Evolutionary conservation across 805 yeast species (phyloP), one percentile per base, ranked within the genome.

Genomic region (Candida fluviatilis): DNA sequence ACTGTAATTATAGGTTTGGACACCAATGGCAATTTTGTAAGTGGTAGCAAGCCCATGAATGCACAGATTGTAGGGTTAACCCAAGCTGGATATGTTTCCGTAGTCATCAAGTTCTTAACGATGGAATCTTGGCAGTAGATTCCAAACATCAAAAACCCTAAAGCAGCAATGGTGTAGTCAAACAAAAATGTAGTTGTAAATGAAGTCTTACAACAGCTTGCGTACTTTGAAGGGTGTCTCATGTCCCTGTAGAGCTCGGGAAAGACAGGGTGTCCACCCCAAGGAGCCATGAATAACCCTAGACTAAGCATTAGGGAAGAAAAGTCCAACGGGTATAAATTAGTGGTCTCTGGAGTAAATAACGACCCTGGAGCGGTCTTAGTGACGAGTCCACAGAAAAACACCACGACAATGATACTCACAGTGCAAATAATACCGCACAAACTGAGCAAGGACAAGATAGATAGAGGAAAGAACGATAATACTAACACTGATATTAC

Each of bases 111-210:
- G 41, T 84, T 84, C 52, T 84, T 84, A 2, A 95, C 85, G 41
- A 90, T 72, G 42, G 86, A 89, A 52, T 86, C 91, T 34, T 74
- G 56, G 19, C 85, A 80, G 5, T 56, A 55, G 6, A 62, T 60
- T 26, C 96, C 96, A 66, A 82, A 88, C 96, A 89, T 89, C 31
- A 86, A 63, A 50, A 77, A 78, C 1, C 93, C 93, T 26, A 80
- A 52, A 2, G 76, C 50, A 0, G 84, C 87, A 76, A 84, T 78
- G 12, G 73, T 45, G 34, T 67, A 61, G 58, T 84, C 90, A 23
- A 83, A 71, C 10, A 67, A 32, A 43, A 77, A 74, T 0, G 90
- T 81, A 42, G 76, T 67, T 2, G 68, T 45, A 52, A 82, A 84
- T 0, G 86, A 76, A 12, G 75, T 56, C 27, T 72, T 67, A 37